Base-by-base conservation (phyloP, 1,284 basidiomycete species). In the Farysia itapuensis region DNA sequence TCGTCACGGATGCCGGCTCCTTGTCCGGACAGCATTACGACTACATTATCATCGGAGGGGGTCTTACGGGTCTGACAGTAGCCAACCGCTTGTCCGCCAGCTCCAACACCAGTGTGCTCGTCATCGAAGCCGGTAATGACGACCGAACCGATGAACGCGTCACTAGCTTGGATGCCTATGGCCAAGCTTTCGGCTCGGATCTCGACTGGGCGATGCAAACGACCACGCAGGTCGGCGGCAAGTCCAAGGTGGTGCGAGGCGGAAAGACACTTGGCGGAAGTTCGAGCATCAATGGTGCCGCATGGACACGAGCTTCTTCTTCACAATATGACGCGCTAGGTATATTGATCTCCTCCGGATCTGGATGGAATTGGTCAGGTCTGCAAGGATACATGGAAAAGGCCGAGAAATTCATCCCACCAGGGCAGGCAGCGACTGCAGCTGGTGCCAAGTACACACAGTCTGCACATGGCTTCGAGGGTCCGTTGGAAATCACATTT, bases 211-310 rank as follows among this genome's bases (percentile, higher is more conserved):
- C 72, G 5, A 84, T 81, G 79, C 70, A 70, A 12, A 80, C 83
- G 2, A 81, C 81, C 15, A 77, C 79, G 35, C 59, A 69, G 22
- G 39, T 56, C 7, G 48, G 42, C 3, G 64, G 46, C 3, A 42
- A 31, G 9, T 80, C 79, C 14, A 81, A 78, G 59, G 68, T 72
- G 8, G 81, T 84, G 19, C 33, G 40, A 1, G 72, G 82, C 20
- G 84, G 83, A 2, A 83, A 82, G 67, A 83, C 83, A 0, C 79
- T 86, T 3, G 84, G 84, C 22, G 84, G 84, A 1, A 79, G 80
- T 35, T 80, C 82, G 25, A 82, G 82, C 1, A 83, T 85, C 70
- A 85, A 85, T 63, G 84, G 84, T 22, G 82, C 77, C 9, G 77
- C 79, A 8, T 85, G 83, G 77, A 84, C 83, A 12, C 80, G 84